Conservation (phyloP, 108 stramenopile species). For the Cylindrotheca closterium region DNA sequence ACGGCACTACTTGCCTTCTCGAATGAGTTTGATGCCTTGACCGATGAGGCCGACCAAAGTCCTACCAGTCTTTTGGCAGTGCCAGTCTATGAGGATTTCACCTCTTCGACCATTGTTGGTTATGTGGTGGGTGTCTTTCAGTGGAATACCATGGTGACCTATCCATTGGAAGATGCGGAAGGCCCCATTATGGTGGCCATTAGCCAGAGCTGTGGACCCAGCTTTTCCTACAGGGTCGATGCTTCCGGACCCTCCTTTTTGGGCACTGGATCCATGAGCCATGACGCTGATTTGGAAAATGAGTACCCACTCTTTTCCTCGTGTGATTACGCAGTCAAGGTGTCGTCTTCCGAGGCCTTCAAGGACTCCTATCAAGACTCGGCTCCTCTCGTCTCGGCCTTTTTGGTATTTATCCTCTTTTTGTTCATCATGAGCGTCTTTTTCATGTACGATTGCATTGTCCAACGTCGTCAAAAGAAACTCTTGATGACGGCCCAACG, state of each 20-base stretch:
- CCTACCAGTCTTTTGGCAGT: neutral
- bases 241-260: neutral
- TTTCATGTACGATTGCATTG: constrained; percentile 26
- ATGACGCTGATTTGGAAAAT: neutral
- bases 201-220: neutral
- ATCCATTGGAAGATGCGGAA: neutral
- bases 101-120: neutral
- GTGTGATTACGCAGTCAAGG: neutral
- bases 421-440: neutral
- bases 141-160: neutral
- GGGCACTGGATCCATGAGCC: neutral
- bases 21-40: too few relatives aligned
- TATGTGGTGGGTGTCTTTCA: neutral
- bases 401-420: neutral
- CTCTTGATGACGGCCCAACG: constrained; percentile 18
- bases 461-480: constrained; percentile 28
- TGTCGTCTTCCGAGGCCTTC: neutral
- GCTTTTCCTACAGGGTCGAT: neutral
- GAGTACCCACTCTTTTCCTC: neutral
- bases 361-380: neutral
- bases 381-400: neutral
- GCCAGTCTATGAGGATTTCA: neutral
- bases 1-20: neutral
- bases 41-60: neutral
- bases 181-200: neutral